Conservation (phyloP, 148 eudicot genomes). For the Cornus kousa region DNA sequence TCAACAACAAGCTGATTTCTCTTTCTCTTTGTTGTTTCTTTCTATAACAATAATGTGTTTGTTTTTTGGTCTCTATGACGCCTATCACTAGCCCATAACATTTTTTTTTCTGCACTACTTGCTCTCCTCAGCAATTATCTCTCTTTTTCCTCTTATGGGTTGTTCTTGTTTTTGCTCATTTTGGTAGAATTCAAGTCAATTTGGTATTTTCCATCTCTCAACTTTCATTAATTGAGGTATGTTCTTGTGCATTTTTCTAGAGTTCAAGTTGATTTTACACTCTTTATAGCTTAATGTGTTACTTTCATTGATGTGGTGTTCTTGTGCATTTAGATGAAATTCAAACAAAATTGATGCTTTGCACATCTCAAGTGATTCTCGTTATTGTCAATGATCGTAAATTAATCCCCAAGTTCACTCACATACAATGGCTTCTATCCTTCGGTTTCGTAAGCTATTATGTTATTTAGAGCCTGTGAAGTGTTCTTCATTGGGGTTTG, state of each 20-base stretch:
- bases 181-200: background rate
- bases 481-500: conserved; percentile 11
- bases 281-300: too few relatives aligned
- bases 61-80: background rate
- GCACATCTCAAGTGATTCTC: background rate
- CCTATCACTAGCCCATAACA: background rate
- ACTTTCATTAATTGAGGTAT: background rate
- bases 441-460: conserved; percentile 41
- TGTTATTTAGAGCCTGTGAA: conserved; percentile 32
- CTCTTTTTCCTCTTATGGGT: background rate
- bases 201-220: background rate
- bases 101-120: background rate
- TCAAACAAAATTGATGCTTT: background rate
- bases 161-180: background rate
- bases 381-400: background rate
- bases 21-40: background rate
- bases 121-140: background rate
- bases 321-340: background rate
- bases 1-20: background rate
- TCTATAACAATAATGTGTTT: conserved; percentile 13
- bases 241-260: background rate
- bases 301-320: background rate
- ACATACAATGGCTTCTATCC: conserved; percentile 38
- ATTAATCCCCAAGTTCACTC: background rate
- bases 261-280: background rate